Percentiles rank a stretch among this genome's conserved stretches.
These are phyloP conservation scores for Buxus sempervirens DNA, from an alignment of 164 flowering plant species.

Conservation along the genomic window DNA sequence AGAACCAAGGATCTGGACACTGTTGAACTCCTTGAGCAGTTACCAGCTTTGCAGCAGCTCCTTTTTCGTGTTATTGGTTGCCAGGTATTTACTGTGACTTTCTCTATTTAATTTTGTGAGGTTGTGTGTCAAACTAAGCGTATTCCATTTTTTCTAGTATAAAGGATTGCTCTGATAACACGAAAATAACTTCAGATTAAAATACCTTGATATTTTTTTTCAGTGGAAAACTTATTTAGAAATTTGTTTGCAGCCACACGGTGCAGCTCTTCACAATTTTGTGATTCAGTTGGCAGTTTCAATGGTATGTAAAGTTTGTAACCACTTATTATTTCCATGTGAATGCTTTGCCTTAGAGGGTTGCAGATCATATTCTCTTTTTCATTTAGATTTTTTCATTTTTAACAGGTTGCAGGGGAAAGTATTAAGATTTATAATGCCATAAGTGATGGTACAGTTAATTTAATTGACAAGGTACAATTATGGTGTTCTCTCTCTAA, in stretches of 20 bases:
- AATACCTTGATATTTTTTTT: neutral
- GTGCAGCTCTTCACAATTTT: constrained; percentile 76
- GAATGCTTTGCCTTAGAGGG: neutral
- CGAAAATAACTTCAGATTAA: neutral
- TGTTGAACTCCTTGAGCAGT: constrained; percentile 79
- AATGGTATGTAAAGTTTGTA: constrained; percentile 49
- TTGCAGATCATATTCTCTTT: neutral
- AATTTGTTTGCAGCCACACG: constrained; percentile 78
- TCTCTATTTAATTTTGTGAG: neutral
- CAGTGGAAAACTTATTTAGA: neutral
- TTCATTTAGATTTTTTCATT: constrained; percentile 6
- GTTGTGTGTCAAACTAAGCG: neutral
- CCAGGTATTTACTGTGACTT: constrained; percentile 45
- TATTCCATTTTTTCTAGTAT: neutral
- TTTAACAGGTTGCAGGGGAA: constrained; percentile 81
- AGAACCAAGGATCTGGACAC: constrained; percentile 89
- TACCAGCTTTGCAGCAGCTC: constrained; percentile 94
- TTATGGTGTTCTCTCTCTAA: neutral
- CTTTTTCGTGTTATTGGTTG: constrained; percentile 81
- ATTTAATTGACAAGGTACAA: constrained; percentile 95
- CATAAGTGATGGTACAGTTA: constrained; percentile 79
- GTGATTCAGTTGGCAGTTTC: constrained; percentile 85
- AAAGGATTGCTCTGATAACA: neutral
- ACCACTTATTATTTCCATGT: neutral
- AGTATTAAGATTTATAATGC: constrained; percentile 86